phyloP scores from a whole-genome alignment of 306 rosid species.

The Castanea mollissima region DNA sequence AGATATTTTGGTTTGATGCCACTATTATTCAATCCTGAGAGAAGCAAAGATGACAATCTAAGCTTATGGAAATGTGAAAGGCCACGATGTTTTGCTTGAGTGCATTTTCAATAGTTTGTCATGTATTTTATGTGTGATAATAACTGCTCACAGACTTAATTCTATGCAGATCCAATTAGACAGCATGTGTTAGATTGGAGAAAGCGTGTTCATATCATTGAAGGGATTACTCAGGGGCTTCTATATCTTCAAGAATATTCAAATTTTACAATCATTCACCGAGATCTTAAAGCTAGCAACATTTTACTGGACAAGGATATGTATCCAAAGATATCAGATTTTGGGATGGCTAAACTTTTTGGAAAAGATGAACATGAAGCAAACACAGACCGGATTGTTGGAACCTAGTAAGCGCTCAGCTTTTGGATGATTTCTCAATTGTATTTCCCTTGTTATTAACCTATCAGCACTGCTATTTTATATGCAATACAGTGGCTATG shows the following conservation, averaged over 20 bases:
- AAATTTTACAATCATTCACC: conserved; percentile 26
- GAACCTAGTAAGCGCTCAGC: conserved; percentile 29
- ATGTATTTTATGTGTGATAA: no score
- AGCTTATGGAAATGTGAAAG: no score
- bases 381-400: conserved; percentile 34
- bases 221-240: conserved; percentile 40
- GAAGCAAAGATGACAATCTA: no score
- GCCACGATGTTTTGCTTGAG: background rate
- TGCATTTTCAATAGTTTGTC: background rate
- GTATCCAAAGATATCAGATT: conserved; percentile 41
- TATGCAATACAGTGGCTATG: no score
- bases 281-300: conserved; percentile 38
- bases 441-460: no score
- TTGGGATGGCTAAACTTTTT: conserved; percentile 36
- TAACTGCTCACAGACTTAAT: no score
- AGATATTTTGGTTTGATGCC: no score
- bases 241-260: conserved; percentile 41
- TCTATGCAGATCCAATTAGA: conserved; percentile 16
- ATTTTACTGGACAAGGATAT: conserved; percentile 24
- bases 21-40: no score
- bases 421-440: no score
- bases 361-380: conserved; percentile 26
- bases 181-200: conserved; percentile 20
- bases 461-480: no score
- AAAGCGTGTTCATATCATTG: conserved; percentile 26